phyloP scores from a whole-genome alignment of 176 grass and related monocot genomes.

The maize (Zea mays) region Zm-B73-REFERENCE-NAM-5.0 NC_050104.1:102590001-102590500 shows the following conservation, averaged over 20 bases:
- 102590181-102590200: constrained; percentile 57
- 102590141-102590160: constrained; percentile 68
- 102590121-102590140: constrained; percentile 75
- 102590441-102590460: not conserved
- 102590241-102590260: not conserved
- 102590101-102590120: constrained; percentile 66
- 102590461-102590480: not conserved
- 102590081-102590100: constrained; percentile 24
- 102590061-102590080: constrained; percentile 16
- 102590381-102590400: not conserved
- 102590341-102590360: too few species aligned
- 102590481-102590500: not conserved
- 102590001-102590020: not conserved
- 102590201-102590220: constrained; percentile 77
- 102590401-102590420: not conserved
- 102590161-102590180: constrained; percentile 57
- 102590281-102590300: too few species aligned
- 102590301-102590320: too few species aligned
- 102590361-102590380: too few species aligned
- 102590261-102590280: not conserved
- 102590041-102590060: constrained; percentile 29
- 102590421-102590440: not conserved
- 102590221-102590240: not conserved
- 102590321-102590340: too few species aligned
- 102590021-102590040: constrained; percentile 47